These are phyloP conservation scores for Epichloe bromicola DNA, from an alignment of 2,329 filamentous ascomycete genomes.

Conservation along the genomic window DNA sequence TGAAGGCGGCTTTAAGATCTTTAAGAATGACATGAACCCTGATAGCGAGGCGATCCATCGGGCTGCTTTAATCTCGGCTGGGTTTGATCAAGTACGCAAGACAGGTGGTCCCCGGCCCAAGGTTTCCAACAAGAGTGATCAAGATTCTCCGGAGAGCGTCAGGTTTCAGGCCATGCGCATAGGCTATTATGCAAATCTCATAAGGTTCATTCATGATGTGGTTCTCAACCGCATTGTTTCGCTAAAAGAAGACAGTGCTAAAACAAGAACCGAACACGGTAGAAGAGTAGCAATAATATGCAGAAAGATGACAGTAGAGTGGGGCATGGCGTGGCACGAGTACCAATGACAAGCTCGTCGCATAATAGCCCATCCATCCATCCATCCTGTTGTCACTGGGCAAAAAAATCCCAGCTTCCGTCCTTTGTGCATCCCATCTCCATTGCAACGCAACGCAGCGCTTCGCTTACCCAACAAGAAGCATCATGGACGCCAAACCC, in stretches of 20 bases:
- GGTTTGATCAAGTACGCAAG: constrained; percentile 8
- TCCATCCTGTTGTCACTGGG: constrained; percentile 29
- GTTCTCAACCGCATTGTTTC: constrained; percentile 80
- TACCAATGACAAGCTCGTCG: neutral
- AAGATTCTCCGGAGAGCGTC: constrained; percentile 54
- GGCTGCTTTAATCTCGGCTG: too few species aligned
- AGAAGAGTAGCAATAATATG: too few species aligned
- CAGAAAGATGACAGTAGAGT: neutral
- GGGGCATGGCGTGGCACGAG: neutral
- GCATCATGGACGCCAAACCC: constrained; percentile 21
- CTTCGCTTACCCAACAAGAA: neutral
- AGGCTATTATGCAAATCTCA: constrained; percentile 53
- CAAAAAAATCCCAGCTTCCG: neutral
- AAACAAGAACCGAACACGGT: constrained; percentile 15
- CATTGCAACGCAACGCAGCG: neutral
- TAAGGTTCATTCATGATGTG: constrained; percentile 29
- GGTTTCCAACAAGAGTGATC: constrained; percentile 51
- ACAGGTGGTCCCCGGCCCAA: constrained; percentile 72
- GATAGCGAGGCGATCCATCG: too few species aligned
- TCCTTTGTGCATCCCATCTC: neutral
- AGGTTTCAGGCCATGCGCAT: constrained; percentile 80
- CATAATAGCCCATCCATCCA: constrained; percentile 24
- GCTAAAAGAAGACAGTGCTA: constrained; percentile 67
- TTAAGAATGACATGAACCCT: too few species aligned
- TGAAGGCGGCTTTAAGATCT: too few species aligned